Base-by-base conservation (phyloP, 1,139 yeast species). In the Geotrichum reessii region DNA sequence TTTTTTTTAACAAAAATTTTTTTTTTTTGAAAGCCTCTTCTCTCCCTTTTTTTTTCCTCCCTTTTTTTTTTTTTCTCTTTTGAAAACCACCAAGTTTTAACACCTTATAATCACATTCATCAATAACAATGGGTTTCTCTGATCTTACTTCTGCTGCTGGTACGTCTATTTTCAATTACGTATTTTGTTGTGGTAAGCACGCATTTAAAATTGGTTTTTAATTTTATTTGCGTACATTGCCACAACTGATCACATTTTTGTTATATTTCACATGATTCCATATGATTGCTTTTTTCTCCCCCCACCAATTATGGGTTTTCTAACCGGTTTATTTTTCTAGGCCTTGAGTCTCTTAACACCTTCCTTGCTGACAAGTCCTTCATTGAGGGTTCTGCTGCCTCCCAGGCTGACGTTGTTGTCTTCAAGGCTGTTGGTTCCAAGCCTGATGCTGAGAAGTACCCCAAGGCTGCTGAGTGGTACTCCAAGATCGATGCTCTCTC, bases 381-480 rank as follows among this genome's bases (percentile, higher is more conserved):
- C 87, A 74, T 91, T 71, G 93, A 88, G 76, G 96, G 97, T 95
- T 89, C 86, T 76, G 95, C 81, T 61, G 69, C 97, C 69, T 81
- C 98, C 70, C 97, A 90, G 81, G 97, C 97, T 75, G 98, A 93
- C 75, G 99, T 89, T 67, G 77, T 91, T 68, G 92, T 84, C 62
- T 76, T 84, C 95, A 85, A 89, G 83, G 93, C 97, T 77, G 92
- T 93, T 85, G 96, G 89, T 80, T 56, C 72, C 61, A 71, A 69
- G 58, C 77, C 78, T 60, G 75, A 73, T 56, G 73, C 74, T 52
- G 78, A 81, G 73, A 82, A 89, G 78, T 92, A 78, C 88, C 97
- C 98, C 78, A 86, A 88, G 78, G 90, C 91, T 74, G 79, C 96
- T 75, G 91, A 98, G 84, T 93, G 97, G 97, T 90, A 87, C 84